Evolutionary conservation across 2,329 filamentous ascomycete genomes (phyloP).

Genomic region (Coniella vitis): DNA sequence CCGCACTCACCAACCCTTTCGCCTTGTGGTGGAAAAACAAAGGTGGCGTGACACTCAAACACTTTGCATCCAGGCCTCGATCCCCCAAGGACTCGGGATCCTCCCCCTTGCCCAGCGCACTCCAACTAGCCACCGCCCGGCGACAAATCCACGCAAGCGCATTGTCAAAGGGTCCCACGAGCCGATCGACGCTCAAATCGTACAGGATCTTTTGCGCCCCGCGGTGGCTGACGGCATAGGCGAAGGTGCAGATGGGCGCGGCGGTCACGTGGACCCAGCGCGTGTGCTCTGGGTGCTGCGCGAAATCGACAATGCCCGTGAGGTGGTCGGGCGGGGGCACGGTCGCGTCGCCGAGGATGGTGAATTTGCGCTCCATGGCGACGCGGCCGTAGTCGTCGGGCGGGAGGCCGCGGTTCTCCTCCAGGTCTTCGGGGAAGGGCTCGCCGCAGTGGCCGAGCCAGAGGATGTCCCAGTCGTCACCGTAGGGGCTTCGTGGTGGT

Average conservation of each 20-base stretch:
- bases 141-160: conserved; percentile 26
- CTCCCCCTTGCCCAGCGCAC: conserved; percentile 7
- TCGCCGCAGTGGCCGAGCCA: conserved; percentile 45
- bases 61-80: conserved; percentile 25
- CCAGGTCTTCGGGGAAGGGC: conserved; percentile 22
- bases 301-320: conserved; percentile 22
- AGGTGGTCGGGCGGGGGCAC: conserved; percentile 22
- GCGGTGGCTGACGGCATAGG: conserved; percentile 25
- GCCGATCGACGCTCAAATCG: conserved; percentile 25
- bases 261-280: conserved; percentile 30
- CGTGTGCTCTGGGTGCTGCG: conserved; percentile 25
- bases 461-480: conserved; percentile 45
- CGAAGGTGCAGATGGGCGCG: conserved; percentile 32
- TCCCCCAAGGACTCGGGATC: conserved; percentile 15
- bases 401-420: conserved; percentile 8
- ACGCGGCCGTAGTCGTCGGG: conserved; percentile 2
- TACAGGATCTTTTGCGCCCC: conserved; percentile 22
- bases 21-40: conserved; percentile 28
- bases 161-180: conserved; percentile 26
- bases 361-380: conserved; percentile 15
- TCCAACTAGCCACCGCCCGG: conserved; percentile 21
- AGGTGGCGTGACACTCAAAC: conserved; percentile 27
- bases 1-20: conserved; percentile 20
- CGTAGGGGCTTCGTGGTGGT: conserved; percentile 35
- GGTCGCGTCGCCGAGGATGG: conserved; percentile 21